These are phyloP conservation scores for Helicostylum pulchrum DNA, from an alignment of 192 early-diverging fungal genomes.

Conservation along the genomic window DNA sequence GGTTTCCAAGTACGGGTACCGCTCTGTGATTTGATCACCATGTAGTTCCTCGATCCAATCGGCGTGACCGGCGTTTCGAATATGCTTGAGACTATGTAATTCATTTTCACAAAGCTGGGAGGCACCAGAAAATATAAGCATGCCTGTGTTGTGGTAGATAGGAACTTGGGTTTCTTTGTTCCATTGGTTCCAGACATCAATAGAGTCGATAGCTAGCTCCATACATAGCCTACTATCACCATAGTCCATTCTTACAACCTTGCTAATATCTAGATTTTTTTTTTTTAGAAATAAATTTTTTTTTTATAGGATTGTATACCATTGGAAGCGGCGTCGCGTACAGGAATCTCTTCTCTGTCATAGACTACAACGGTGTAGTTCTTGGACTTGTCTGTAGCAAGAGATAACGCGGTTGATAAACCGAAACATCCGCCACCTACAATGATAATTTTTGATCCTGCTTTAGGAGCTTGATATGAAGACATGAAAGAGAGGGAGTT, in stretches of 20 bases:
- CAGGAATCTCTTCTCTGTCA: conserved; percentile 32
- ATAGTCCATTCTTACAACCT: conserved; percentile 35
- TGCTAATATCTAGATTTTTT: conserved; percentile 31
- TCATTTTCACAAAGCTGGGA: conserved; percentile 25
- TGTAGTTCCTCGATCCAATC: conserved; percentile 27
- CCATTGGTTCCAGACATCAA: conserved; percentile 29
- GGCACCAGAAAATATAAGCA: conserved; percentile 20
- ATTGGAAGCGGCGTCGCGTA: conserved; percentile 37
- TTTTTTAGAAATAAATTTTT: not conserved
- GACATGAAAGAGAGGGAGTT: too few relatives aligned
- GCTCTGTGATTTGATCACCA: conserved; percentile 20
- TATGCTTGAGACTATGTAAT: conserved; percentile 14
- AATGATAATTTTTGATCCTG: conserved; percentile 33
- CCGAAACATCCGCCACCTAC: conserved; percentile 41
- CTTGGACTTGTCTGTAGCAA: conserved; percentile 9
- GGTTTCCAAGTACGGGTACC: conserved; percentile 25
- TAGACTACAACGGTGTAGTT: conserved; percentile 31
- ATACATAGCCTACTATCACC: conserved; percentile 21
- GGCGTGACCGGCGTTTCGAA: conserved; percentile 24
- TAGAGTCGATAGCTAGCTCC: conserved; percentile 19
- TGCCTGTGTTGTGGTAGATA: conserved; percentile 26
- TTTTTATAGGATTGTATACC: conserved; percentile 19
- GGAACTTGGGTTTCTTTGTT: conserved; percentile 24
- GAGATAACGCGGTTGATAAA: conserved; percentile 32
- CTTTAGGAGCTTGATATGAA: conserved; percentile 10